Evolutionary conservation across 2,329 filamentous ascomycete species (phyloP), one percentile per base, ranked within the genome.

Genomic region (Ophiocordyceps unilateralis): DNA sequence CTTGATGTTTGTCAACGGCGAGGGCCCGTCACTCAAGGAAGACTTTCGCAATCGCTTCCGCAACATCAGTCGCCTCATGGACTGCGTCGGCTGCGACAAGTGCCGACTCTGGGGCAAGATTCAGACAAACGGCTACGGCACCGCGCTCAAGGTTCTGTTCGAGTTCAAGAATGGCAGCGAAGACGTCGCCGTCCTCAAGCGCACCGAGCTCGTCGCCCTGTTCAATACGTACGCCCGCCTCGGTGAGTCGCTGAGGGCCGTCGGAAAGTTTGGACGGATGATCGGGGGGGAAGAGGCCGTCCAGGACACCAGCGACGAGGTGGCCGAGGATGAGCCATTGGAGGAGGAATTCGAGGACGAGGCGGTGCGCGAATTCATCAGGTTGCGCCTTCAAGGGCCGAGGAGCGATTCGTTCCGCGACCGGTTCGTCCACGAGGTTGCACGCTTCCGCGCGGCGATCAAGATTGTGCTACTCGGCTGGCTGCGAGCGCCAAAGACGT

Each of bases 1-100:
- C 48, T 68, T 91, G 55, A 94, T 98, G 88, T 98, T 98, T 62
- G 83, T 83, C 57, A 80, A 81, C 49, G 76, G 76, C 44, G 76
- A 81, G 57, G 76, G 76, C 1, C 74, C 83, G 3, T 84, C 76
- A 2, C 66, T 98, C 45, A 98, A 96, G 61, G 89, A 96, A 57
- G 91, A 98, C 57, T 98, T 98, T 70, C 82, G 86, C 53, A 91
- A 93, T 61, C 83, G 91, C 15, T 98, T 98, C 72, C 79, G 91
- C 57, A 98, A 98, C 58, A 84, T 98, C 47, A 93, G 84, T 59
- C 79, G 91, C 36, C 72, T 96, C 49, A 98, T 98, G 91, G 91
- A 98, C 61, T 98, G 91, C 52, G 89, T 96, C 19, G 91, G 91
- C 39, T 98, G 91, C 61, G 91, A 98, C 66, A 98, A 98, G 66